These are phyloP conservation scores for Mycena leptocephala DNA, from an alignment of 768 basidiomycete genomes.

Conservation along the genomic window DNA sequence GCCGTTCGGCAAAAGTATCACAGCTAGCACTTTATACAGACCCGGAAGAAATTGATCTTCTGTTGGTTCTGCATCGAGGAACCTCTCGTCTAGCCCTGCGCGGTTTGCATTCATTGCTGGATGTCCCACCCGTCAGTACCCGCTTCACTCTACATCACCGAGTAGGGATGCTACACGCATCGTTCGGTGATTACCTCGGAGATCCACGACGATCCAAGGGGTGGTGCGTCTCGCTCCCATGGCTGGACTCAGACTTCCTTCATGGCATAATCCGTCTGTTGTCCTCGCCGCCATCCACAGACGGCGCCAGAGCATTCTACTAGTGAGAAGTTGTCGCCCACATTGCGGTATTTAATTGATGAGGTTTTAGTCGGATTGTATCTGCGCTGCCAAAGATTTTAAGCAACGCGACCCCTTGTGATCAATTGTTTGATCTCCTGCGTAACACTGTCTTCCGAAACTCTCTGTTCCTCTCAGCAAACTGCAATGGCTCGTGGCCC, in stretches of 20 bases:
- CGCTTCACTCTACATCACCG: background rate
- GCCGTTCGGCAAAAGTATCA: background rate
- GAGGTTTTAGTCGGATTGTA: background rate
- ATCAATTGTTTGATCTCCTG: background rate
- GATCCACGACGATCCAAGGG: constrained; percentile 1
- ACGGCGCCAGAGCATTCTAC: no score
- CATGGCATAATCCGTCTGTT: background rate
- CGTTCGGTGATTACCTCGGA: constrained; percentile 2
- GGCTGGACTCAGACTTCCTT: background rate
- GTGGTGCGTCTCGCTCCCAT: background rate
- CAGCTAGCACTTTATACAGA: background rate
- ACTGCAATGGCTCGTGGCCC: background rate
- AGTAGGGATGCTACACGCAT: background rate
- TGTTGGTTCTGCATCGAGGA: background rate
- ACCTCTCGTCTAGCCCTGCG: background rate
- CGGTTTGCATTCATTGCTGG: background rate
- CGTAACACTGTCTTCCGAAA: background rate
- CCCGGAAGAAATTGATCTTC: constrained; percentile 12
- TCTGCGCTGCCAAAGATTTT: background rate
- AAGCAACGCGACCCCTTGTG: constrained; percentile 5
- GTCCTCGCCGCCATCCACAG: background rate
- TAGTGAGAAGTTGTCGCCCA: no score
- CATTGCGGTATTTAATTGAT: background rate
- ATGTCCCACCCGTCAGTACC: background rate
- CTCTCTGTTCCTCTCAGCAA: background rate